These are phyloP conservation scores for Nicotiana tabacum DNA, from an alignment of 257 asterid genomes.

Conservation along the genomic window DNA sequence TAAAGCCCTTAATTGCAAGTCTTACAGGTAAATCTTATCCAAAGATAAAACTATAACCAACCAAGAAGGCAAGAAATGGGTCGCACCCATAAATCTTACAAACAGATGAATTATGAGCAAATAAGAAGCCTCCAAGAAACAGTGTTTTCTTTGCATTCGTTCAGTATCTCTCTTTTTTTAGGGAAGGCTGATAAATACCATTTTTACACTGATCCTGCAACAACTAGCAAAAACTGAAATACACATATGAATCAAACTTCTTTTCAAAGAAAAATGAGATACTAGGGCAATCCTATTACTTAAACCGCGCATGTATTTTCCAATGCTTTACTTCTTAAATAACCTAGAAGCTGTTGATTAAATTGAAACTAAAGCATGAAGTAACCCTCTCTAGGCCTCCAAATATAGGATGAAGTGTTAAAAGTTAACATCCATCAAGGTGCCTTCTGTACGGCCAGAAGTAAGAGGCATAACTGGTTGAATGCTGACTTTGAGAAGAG, in stretches of 20 bases:
- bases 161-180: neutral
- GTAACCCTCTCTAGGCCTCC: neutral
- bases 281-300: neutral
- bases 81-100: neutral
- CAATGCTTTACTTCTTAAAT: neutral
- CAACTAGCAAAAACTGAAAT: neutral
- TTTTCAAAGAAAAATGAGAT: neutral
- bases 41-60: neutral
- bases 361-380: neutral
- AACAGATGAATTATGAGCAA: neutral
- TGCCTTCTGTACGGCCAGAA: neutral
- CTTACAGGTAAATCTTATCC: neutral
- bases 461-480: neutral
- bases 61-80: neutral
- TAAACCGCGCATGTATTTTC: neutral
- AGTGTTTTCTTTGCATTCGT: neutral
- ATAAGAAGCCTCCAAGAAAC: neutral
- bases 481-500: neutral
- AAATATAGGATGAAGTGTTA: neutral
- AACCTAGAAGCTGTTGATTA: neutral
- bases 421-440: neutral
- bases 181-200: neutral
- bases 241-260: neutral
- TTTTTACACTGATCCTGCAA: neutral
- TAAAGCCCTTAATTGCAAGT: neutral